Evolutionary conservation across 1,139 yeast genomes (phyloP).

Genomic region (Williopsis jadinii): DNA sequence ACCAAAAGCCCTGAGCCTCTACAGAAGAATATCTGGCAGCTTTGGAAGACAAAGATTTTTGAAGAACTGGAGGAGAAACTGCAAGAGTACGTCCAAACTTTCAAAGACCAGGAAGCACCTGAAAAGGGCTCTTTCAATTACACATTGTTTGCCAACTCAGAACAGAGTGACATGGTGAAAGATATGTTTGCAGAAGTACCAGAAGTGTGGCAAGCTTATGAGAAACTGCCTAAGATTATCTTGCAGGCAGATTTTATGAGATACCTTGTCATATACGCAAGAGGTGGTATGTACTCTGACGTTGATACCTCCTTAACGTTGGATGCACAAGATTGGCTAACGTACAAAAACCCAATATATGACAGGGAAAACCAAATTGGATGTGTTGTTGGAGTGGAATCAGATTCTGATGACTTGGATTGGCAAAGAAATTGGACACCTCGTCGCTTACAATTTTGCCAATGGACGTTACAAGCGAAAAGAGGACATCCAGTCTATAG

Average conservation of each 20-base stretch:
- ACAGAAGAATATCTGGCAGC: conserved; percentile 86
- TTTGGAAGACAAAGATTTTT: conserved; percentile 71
- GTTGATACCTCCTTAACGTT: conserved; percentile 74
- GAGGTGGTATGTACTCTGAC: conserved; percentile 89
- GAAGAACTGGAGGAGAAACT: conserved; percentile 45
- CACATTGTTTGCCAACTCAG: conserved; percentile 63
- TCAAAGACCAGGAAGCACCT: conserved; percentile 48
- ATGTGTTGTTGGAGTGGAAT: conserved; percentile 78
- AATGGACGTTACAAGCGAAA: conserved; percentile 75
- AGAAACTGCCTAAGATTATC: conserved; percentile 66
- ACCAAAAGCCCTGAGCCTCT: conserved; percentile 6
- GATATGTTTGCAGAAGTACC: conserved; percentile 64
- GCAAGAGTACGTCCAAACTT: conserved; percentile 33
- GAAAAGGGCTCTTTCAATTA: conserved; percentile 56
- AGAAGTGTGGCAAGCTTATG: conserved; percentile 69
- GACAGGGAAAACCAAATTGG: conserved; percentile 38
- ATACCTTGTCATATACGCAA: conserved; percentile 71
- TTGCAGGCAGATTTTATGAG: conserved; percentile 80
- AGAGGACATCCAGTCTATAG: conserved; percentile 87
- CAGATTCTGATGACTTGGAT: conserved; percentile 78
- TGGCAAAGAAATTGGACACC: conserved; percentile 66
- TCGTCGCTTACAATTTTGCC: conserved; percentile 68
- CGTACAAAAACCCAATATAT: conserved; percentile 22
- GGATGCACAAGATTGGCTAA: conserved; percentile 46
- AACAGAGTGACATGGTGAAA: conserved; percentile 54